phyloP scores from a whole-genome alignment of 2,329 filamentous ascomycete species.

The Calonectria montana region DNA sequence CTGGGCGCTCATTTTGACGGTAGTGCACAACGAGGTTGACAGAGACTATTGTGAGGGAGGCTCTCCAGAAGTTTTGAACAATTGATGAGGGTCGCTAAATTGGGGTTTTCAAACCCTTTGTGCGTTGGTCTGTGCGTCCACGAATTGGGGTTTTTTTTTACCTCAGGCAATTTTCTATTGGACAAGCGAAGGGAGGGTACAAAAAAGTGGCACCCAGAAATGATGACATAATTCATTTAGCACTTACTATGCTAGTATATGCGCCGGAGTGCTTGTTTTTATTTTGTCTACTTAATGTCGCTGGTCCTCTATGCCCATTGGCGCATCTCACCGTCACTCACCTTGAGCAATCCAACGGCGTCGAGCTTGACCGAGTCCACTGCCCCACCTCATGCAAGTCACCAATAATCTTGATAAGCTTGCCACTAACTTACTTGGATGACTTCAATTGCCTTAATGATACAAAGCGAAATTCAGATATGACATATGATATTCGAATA shows the following conservation, averaged over 20 bases:
- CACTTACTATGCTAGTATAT: not conserved
- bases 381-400: slow-evolving; percentile 9
- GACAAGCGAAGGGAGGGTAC: not conserved
- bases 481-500: rapidly evolving
- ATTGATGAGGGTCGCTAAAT: slow-evolving; percentile 50
- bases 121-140: slow-evolving; percentile 29
- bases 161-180: slow-evolving; percentile 31
- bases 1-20: slow-evolving; percentile 72
- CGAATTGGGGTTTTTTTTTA: not conserved
- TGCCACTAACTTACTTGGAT: not conserved
- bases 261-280: not conserved
- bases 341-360: not conserved
- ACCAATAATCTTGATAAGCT: not conserved
- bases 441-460: not conserved
- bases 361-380: not conserved
- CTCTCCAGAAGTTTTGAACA: slow-evolving; percentile 45
- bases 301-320: not conserved
- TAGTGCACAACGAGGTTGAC: slow-evolving; percentile 50
- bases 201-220: not conserved
- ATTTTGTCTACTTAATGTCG: not conserved
- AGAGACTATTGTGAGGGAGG: slow-evolving; percentile 42
- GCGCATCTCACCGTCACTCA: slow-evolving; percentile 17
- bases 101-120: slow-evolving; percentile 55
- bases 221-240: not conserved
- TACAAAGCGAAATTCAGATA: not conserved